Evolutionary conservation across 2,329 filamentous ascomycete species (phyloP).

Genomic region (Aspergillus costaricaensis): DNA sequence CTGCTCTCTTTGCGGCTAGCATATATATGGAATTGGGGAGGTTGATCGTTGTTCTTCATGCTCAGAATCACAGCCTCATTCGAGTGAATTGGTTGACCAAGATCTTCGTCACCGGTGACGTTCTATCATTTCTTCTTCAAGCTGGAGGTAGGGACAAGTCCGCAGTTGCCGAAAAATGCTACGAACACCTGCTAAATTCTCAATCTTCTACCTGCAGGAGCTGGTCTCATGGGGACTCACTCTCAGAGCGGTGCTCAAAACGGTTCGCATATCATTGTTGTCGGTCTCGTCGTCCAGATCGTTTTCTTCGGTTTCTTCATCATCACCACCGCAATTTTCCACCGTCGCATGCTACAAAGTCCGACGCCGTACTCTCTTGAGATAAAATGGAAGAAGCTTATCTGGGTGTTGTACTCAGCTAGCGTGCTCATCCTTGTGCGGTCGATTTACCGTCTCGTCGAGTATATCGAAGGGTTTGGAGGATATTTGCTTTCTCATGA

Average conservation of each 20-base stretch:
- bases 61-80: slow-evolving; percentile 20
- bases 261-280: slow-evolving; percentile 2
- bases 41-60: slow-evolving; percentile 22
- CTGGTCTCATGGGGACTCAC: background rate
- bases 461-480: slow-evolving; percentile 3
- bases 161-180: background rate
- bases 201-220: background rate
- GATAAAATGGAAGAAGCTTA: background rate
- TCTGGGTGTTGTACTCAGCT: background rate
- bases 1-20: slow-evolving; percentile 25
- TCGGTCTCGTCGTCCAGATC: slow-evolving; percentile 1
- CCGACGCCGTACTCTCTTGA: slow-evolving; percentile 1
- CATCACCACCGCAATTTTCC: slow-evolving; percentile 3
- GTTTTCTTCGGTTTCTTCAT: slow-evolving; percentile 8
- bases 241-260: background rate
- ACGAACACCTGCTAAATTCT: background rate
- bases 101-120: slow-evolving; percentile 29
- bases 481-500: slow-evolving; percentile 5
- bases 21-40: slow-evolving; percentile 29
- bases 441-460: slow-evolving; percentile 1
- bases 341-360: background rate
- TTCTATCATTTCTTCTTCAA: slow-evolving; percentile 28
- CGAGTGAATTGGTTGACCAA: slow-evolving; percentile 27
- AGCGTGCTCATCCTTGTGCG: slow-evolving; percentile 6
- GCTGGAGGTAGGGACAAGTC: slow-evolving; percentile 20